Evolutionary conservation across 345 rosid genomes (phyloP), one percentile per base, ranked within the genome.

Genomic region (Salix purpurea): DNA sequence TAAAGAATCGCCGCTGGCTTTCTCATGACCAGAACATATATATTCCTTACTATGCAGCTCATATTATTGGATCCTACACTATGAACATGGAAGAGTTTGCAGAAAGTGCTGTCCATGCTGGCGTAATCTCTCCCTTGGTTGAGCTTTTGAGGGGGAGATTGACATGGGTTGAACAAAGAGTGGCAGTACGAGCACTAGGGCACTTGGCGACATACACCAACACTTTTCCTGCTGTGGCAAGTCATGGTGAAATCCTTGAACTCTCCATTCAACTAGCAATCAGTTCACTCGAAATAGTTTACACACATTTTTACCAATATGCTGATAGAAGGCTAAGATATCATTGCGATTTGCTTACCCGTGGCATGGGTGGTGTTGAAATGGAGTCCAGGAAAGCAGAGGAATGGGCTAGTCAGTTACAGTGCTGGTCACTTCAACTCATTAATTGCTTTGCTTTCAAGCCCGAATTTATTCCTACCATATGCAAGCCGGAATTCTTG

Each of bases 41-140:
- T 80, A 96, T 96, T 76, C 99, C 99, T 61, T 96, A 96, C 74
- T 96, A 96, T 81, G 98, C 99, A 0, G 99, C 99, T 30, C 99
- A 96, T 73, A 91, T 96, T 52, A 96, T 96, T 54, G 99, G 99
- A 65, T 96, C 99, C 66, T 94, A 96, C 84, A 96, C 98, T 70
- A 92, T 94, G 99, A 96, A 96, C 82, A 90, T 96, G 98, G 97
- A 96, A 83, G 99, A 94, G 74, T 94, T 96, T 75, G 97, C 99
- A 0, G 96, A 92, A 80, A 84, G 86, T 82, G 90, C 97, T 14
- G 90, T 94, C 8, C 92, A 88, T 81, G 93, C 99, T 54, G 96
- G 94, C 16, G 97, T 96, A 24, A 88, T 92, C 72, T 85, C 97
- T 73, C 97, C 99, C 11, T 85, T 94, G 78, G 90, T 91, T 67